Conservation (phyloP, 2,329 filamentous ascomycete species). For the Trichophyton rubrum region DNA sequence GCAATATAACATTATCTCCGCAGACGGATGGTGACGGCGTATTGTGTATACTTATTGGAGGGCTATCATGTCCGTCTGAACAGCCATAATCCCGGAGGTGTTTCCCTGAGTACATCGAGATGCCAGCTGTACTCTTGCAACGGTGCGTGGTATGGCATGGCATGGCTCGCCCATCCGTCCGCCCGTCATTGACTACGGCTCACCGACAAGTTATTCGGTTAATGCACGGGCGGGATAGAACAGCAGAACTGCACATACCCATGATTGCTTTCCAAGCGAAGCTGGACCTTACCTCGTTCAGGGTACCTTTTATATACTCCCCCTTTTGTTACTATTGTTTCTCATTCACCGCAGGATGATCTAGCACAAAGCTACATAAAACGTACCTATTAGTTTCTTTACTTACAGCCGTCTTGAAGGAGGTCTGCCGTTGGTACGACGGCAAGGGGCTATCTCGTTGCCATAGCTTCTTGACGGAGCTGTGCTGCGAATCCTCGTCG, state of each 20-base stretch:
- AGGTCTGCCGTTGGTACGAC: background rate
- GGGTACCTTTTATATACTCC: background rate
- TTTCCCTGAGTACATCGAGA: background rate
- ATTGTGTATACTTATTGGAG: no score
- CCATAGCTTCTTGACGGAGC: conserved; percentile 4
- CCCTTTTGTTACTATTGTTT: background rate
- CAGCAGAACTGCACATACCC: background rate
- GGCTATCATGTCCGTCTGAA: background rate
- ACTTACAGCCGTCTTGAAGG: background rate
- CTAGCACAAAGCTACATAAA: background rate
- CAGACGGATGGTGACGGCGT: background rate
- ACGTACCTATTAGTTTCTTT: no score
- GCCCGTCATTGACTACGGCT: background rate
- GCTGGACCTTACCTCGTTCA: background rate
- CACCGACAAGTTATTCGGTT: background rate
- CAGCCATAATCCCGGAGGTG: background rate
- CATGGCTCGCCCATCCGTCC: background rate
- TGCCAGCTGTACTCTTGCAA: background rate
- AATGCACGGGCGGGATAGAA: background rate
- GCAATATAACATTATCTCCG: background rate
- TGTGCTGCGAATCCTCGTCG: background rate
- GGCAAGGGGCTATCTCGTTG: background rate
- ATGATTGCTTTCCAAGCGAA: background rate
- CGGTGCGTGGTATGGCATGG: background rate
- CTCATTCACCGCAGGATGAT: background rate